phyloP scores from a whole-genome alignment of 768 basidiomycete species.

The Boletus speciosus region DNA sequence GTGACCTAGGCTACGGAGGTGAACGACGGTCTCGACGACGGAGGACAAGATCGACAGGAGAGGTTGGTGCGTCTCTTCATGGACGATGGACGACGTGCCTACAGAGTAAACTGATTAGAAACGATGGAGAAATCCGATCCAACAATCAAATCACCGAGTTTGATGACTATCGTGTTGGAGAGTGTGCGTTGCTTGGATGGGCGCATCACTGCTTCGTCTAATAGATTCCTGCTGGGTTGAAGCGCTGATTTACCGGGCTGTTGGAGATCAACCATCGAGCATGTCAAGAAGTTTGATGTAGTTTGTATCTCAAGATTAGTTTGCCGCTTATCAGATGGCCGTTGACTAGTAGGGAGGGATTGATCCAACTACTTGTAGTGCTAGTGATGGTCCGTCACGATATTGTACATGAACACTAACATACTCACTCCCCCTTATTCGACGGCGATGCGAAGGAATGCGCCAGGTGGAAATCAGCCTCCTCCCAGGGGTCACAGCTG shows the following conservation, averaged over 20 bases:
- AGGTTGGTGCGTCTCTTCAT: constrained; percentile 90
- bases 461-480: no score
- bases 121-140: neutral
- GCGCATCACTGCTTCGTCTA: constrained; percentile 16
- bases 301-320: neutral
- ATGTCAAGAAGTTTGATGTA: neutral
- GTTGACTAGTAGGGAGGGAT: neutral
- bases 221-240: neutral
- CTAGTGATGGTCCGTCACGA: no score
- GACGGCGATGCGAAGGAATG: no score
- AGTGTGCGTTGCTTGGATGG: constrained; percentile 22
- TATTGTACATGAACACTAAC: no score
- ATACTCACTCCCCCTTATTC: no score
- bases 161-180: constrained; percentile 77
- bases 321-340: neutral
- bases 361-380: no score
- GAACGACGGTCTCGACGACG: constrained; percentile 85
- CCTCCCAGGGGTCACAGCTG: no score
- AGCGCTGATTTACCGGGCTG: constrained; percentile 5
- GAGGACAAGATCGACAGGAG: constrained; percentile 88
- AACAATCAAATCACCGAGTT: constrained; percentile 58
- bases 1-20: constrained; percentile 77
- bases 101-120: constrained; percentile 10
- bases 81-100: constrained; percentile 95
- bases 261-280: constrained; percentile 13